phyloP scores from a whole-genome alignment of 164 flowering plant species.

The Umbilicus rupestris region DNA sequence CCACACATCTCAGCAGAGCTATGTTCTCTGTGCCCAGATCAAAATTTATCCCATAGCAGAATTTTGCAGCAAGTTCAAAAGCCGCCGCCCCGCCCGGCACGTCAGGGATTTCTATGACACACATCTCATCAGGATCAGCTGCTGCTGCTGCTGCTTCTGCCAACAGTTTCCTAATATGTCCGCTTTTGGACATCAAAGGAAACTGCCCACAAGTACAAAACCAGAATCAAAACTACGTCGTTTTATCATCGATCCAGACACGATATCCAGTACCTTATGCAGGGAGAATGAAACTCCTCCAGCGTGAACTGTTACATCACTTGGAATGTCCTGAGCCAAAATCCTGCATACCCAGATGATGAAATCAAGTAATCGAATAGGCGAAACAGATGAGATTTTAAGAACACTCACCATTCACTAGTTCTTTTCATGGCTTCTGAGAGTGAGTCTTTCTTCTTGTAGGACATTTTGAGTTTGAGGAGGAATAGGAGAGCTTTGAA shows the following conservation, averaged over 20 bases:
- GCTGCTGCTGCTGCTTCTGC: conserved; percentile 54
- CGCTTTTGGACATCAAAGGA: conserved; percentile 88
- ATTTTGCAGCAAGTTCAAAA: conserved; percentile 85
- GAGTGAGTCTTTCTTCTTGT: conserved; percentile 8
- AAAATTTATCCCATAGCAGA: conserved; percentile 87
- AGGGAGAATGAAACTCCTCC: conserved; percentile 72
- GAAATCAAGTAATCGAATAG: conserved; percentile 6
- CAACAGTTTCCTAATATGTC: conserved; percentile 56
- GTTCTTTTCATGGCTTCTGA: conserved; percentile 84
- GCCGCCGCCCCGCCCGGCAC: conserved; percentile 85
- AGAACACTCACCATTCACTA: not conserved
- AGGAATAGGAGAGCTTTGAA: not conserved
- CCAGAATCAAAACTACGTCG: too few relatives aligned
- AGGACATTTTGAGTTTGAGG: not conserved
- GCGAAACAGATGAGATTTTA: not conserved
- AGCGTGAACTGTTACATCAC: conserved; percentile 61
- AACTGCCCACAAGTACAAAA: conserved; percentile 43
- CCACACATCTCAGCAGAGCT: conserved; percentile 77
- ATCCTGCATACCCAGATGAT: conserved; percentile 37
- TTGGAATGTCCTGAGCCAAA: conserved; percentile 79
- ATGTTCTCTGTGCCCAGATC: conserved; percentile 83
- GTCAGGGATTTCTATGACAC: conserved; percentile 47
- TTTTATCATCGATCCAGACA: too few relatives aligned
- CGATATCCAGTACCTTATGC: too few relatives aligned
- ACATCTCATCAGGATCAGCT: conserved; percentile 37